Conservation (phyloP, 345 rosid species). For the Camelina neglecta region DNA sequence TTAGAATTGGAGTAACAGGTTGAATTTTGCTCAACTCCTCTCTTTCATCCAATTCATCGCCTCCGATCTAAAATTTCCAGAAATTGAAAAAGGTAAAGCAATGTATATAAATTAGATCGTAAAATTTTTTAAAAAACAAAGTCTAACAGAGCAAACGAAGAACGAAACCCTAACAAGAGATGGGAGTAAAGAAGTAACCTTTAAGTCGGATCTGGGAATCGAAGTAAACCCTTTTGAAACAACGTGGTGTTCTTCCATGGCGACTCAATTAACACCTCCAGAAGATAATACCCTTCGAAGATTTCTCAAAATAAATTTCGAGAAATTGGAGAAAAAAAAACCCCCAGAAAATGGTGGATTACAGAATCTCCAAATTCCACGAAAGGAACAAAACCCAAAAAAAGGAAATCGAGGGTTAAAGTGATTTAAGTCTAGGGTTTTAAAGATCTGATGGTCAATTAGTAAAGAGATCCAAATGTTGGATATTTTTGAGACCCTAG, state of each 20-base stretch:
- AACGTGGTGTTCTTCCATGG: conserved; percentile 50
- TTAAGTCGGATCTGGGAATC: conserved; percentile 45
- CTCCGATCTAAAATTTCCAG: conserved; percentile 40
- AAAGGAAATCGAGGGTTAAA: conserved; percentile 22
- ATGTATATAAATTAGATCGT: conserved; percentile 7
- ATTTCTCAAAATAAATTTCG: neutral
- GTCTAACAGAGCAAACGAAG: neutral
- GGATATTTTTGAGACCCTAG: conserved; percentile 28
- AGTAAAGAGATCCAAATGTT: neutral
- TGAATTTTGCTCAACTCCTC: conserved; percentile 37
- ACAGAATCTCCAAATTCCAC: neutral
- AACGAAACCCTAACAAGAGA: neutral
- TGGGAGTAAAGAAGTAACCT: conserved; percentile 40
- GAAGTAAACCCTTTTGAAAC: conserved; percentile 31
- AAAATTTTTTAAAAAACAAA: neutral
- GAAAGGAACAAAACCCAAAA: neutral
- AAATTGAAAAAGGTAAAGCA: conserved; percentile 13
- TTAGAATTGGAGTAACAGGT: conserved; percentile 10
- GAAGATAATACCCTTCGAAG: neutral
- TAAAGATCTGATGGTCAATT: conserved; percentile 29
- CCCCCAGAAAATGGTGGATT: conserved; percentile 12
- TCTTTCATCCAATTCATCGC: conserved; percentile 39
- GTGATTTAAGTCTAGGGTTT: conserved; percentile 5
- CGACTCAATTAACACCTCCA: conserved; percentile 17
- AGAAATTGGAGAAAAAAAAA: neutral